Evolutionary conservation across 140 eudicot genomes (phyloP), one percentile per base, ranked within the genome.

Genomic region (Anethum foeniculum): DNA sequence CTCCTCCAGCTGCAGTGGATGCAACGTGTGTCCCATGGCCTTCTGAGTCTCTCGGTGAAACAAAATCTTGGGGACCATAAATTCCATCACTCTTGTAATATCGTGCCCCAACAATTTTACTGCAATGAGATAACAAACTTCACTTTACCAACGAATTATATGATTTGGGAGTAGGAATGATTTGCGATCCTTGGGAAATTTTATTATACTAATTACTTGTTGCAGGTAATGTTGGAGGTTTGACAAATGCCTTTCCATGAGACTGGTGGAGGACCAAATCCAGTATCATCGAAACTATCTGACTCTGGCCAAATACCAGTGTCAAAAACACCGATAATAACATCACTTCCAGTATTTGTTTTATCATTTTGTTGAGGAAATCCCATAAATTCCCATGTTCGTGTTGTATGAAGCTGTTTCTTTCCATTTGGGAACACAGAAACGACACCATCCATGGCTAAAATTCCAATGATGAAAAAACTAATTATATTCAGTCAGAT

Each of bases 1-100:
- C 6, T 4, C 68, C 75, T 27, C 87, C 87, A 0, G 82, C 87
- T 16, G 76, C 82, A 36, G 69, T 84, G 3, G 87, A 84, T 6
- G 84, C 81, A 6, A 76, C 47, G 77, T 85, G 87, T 7, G 87
- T 85, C 16, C 87, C 87, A 60, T 85, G 87, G 15, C 87, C 87
- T 2, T 85, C 47, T 6, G 76, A 12, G 60, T 85, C 87, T 71
- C 87, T 58, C 48, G 87, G 85, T 67, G 81, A 80, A 13, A 23
- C 19, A 34, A 80, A 12, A 23, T 75, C 68, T 4, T 56, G 25
- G 38, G 36, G n/a, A 11, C 44, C 58, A 36, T 75, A 48, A 16
- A 18, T 30, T 13, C 81, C 81, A 19, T 47, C 47, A 25, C 47
- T 39, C 68, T 64, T 13, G 38, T 71, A 78, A 23, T 27, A 72